A percentile compares a stretch with the other conserved stretches of the same genome.
These are phyloP conservation scores for Eimeria necatrix DNA, from an alignment of 169 alveolate species.

Conservation along the genomic window DNA sequence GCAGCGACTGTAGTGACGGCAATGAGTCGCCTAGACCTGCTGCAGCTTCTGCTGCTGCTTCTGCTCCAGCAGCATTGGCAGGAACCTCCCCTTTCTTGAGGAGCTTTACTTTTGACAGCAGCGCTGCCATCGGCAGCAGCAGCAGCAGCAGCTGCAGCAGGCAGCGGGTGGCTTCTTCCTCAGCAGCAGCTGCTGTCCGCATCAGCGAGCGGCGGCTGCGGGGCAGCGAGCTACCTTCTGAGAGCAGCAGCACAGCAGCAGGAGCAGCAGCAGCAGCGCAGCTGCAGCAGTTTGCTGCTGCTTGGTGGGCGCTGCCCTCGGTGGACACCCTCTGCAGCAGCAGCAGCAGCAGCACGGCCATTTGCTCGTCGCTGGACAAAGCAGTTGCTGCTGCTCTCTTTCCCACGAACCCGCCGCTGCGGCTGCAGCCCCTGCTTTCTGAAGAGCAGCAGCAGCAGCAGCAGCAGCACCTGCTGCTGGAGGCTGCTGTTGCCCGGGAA, in stretches of 20 bases:
- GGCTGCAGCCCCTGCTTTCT: neutral
- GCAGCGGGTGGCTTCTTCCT: slow-evolving; percentile 47
- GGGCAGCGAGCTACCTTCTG: slow-evolving; percentile 48
- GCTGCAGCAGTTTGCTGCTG: slow-evolving; percentile 69
- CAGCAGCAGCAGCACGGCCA: slow-evolving; percentile 68
- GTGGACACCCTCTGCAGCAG: slow-evolving; percentile 70
- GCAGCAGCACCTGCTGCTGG: slow-evolving; percentile 4
- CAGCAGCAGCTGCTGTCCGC: slow-evolving; percentile 45
- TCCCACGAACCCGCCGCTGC: slow-evolving; percentile 19
- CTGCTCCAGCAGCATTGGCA: neutral
- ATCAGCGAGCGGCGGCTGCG: slow-evolving; percentile 60
- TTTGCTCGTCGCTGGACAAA: slow-evolving; percentile 16
- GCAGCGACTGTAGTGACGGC: neutral
- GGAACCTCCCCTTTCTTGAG: neutral
- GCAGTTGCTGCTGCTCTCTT: slow-evolving; percentile 29
- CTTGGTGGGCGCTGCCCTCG: slow-evolving; percentile 52
- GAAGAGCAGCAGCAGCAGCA: slow-evolving; percentile 30
- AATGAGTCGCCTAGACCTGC: neutral
- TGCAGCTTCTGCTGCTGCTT: neutral
- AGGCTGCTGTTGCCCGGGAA: slow-evolving; percentile 23
- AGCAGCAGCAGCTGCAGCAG: slow-evolving; percentile 62
- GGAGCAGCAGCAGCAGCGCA: slow-evolving; percentile 36
- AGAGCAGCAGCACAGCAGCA: slow-evolving; percentile 15
- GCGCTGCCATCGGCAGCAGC: slow-evolving; percentile 39
- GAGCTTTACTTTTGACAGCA: neutral